These are phyloP conservation scores for Rhodamnia argentea DNA, from an alignment of 345 rosid genomes.

Conservation along the genomic window DNA sequence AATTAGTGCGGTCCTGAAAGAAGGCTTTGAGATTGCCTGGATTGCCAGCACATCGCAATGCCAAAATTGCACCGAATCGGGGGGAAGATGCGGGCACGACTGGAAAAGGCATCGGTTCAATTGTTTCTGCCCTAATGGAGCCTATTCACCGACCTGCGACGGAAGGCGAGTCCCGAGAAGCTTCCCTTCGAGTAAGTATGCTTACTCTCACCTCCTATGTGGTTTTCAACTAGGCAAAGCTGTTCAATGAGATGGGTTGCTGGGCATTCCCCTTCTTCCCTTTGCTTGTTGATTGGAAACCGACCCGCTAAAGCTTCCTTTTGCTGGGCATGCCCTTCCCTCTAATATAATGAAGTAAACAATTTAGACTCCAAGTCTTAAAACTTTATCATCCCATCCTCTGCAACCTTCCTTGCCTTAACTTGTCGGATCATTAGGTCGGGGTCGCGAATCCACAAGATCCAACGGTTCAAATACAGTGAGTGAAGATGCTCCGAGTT, in stretches of 20 bases:
- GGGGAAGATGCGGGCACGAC: not conserved
- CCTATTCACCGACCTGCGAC: too few species aligned
- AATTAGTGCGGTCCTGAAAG: accelerated
- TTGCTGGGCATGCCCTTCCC: not conserved
- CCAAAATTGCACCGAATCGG: accelerated
- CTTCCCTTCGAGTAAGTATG: not conserved
- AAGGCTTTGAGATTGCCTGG: not conserved
- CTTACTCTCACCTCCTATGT: not conserved
- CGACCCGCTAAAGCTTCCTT: too few species aligned
- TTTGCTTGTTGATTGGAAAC: too few species aligned
- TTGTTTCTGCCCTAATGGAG: not conserved
- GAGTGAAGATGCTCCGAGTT: not conserved
- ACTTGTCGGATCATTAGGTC: not conserved
- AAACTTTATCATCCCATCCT: not conserved
- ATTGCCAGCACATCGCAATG: accelerated
- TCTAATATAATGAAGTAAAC: not conserved
- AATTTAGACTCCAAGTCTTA: not conserved
- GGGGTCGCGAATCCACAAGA: accelerated
- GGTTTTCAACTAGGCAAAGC: not conserved
- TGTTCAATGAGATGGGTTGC: not conserved
- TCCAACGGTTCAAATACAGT: accelerated
- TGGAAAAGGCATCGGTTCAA: not conserved
- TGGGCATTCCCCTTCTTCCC: not conserved
- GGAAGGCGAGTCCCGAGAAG: too few species aligned
- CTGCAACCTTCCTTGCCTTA: not conserved